These are phyloP conservation scores for Copromyces sp. DNA, from an alignment of 495 filamentous ascomycete species.

Conservation along the genomic window DNA sequence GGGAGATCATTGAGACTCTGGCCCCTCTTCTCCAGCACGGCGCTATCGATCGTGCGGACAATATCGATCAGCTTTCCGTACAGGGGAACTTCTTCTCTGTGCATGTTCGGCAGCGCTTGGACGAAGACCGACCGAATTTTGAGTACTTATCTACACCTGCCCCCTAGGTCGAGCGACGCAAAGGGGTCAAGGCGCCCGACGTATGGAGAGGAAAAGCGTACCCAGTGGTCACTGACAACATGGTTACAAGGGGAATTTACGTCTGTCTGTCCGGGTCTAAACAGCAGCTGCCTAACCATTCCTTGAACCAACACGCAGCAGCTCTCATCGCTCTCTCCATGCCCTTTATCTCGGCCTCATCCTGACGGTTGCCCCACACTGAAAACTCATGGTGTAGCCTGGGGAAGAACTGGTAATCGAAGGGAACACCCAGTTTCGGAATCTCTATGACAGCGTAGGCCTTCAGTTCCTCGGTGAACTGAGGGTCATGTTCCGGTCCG, in stretches of 20 bases:
- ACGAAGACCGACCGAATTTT: too few relatives aligned
- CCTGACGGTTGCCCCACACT: conserved; percentile 24
- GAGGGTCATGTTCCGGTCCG: conserved; percentile 38
- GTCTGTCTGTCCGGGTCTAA: background rate
- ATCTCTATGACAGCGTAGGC: conserved; percentile 28
- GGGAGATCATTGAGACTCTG: too few relatives aligned
- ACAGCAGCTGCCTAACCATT: conserved; percentile 7
- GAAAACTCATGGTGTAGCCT: conserved; percentile 37
- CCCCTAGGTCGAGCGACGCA: too few relatives aligned
- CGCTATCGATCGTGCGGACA: too few relatives aligned
- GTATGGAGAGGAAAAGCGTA: too few relatives aligned
- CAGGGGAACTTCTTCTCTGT: too few relatives aligned
- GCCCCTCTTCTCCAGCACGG: too few relatives aligned
- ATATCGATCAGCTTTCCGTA: too few relatives aligned
- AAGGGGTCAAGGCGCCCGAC: too few relatives aligned
- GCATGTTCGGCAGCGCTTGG: too few relatives aligned
- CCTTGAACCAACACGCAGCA: conserved; percentile 20
- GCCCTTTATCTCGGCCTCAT: conserved; percentile 21
- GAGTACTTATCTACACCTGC: too few relatives aligned
- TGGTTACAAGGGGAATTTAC: background rate
- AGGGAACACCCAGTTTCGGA: conserved; percentile 28
- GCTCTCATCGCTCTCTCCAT: conserved; percentile 29
- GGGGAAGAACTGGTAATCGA: conserved; percentile 43
- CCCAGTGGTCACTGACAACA: background rate
- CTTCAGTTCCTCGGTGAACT: conserved; percentile 38